Conservation (phyloP, 2,329 filamentous ascomycete genomes). For the Pyrenophora tritici-repentis region DNA sequence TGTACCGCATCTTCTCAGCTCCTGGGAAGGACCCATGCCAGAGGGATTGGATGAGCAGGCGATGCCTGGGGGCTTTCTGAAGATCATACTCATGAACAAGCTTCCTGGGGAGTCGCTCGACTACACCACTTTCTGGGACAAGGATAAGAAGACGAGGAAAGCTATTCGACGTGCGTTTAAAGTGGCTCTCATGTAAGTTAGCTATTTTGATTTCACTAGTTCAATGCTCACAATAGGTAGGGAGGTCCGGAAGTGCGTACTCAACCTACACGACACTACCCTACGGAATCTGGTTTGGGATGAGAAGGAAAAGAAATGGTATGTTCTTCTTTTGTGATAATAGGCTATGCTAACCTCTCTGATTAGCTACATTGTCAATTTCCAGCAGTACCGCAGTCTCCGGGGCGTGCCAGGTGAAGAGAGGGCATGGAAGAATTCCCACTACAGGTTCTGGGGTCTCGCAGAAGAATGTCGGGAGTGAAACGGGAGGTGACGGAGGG, state of each 20-base stretch:
- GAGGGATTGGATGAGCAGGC: background rate
- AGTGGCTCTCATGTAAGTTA: constrained; percentile 12
- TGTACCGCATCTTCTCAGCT: too few species aligned
- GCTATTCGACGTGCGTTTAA: constrained; percentile 15
- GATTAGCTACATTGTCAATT: background rate
- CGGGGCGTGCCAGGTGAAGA: background rate
- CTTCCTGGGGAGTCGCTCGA: constrained; percentile 6
- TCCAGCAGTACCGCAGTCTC: background rate
- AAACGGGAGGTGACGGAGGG: background rate
- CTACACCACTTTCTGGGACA: constrained; percentile 1
- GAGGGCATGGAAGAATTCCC: background rate
- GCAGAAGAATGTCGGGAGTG: background rate
- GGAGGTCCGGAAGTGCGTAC: background rate
- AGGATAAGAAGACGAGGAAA: constrained; percentile 2
- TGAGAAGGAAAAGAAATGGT: background rate
- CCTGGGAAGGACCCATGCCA: background rate
- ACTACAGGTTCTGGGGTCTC: background rate
- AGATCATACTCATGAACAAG: constrained; percentile 18
- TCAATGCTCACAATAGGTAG: background rate
- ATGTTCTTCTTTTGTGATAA: background rate
- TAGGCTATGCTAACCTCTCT: background rate
- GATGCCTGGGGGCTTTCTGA: constrained; percentile 14
- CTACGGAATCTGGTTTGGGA: background rate
- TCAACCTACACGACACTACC: background rate
- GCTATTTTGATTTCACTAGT: too few species aligned